Evolutionary conservation across 2,329 filamentous ascomycete species (phyloP).

Genomic region (Rhynchosporium secalis): DNA sequence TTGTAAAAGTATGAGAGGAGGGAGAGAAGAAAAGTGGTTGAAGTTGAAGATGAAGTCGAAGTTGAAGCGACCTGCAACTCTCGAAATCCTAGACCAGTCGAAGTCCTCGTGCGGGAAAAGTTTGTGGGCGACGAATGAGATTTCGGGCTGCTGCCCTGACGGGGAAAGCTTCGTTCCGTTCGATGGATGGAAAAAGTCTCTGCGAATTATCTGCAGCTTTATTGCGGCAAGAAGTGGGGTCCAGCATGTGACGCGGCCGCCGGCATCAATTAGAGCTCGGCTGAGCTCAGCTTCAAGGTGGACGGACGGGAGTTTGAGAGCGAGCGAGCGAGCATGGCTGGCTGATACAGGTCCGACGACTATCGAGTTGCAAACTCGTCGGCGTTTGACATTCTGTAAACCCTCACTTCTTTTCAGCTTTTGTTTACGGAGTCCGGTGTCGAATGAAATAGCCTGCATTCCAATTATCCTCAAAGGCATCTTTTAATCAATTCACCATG

Average conservation of each 20-base stretch:
- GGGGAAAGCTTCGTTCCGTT: neutral
- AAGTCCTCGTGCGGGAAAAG: conserved; percentile 12
- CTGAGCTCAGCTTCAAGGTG: neutral
- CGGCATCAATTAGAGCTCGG: neutral
- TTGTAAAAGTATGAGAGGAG: conserved; percentile 30
- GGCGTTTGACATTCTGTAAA: neutral
- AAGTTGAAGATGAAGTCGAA: neutral
- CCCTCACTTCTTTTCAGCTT: neutral
- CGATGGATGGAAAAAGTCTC: conserved; percentile 4
- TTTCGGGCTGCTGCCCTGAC: conserved; percentile 12
- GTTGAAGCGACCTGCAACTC: no score
- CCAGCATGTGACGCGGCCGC: neutral
- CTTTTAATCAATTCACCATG: conserved; percentile 23
- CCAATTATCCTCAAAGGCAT: neutral
- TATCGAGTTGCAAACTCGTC: neutral
- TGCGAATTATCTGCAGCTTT: conserved; percentile 7
- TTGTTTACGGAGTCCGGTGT: neutral
- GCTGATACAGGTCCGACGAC: no score
- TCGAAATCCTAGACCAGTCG: conserved; percentile 18
- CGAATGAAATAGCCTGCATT: neutral
- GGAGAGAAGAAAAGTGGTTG: conserved; percentile 11
- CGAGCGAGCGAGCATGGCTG: no score
- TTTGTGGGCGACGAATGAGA: conserved; percentile 32
- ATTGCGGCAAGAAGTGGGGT: conserved; percentile 3
- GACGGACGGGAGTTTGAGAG: no score